Conservation (phyloP, 768 basidiomycete species). For the Tulasnella sp. region DNA sequence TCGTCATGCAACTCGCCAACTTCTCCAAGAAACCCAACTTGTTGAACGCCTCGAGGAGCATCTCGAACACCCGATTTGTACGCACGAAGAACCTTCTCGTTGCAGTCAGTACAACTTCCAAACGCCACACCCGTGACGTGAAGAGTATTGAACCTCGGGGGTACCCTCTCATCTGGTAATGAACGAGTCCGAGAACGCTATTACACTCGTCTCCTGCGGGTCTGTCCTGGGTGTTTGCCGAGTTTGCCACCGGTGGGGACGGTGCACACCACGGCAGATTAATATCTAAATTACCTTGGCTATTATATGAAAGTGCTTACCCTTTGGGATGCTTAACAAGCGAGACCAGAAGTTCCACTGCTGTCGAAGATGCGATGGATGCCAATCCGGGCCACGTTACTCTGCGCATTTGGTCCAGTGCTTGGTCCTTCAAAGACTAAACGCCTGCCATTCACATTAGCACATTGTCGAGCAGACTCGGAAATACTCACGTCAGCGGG, state of each 20-base stretch:
- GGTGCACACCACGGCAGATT: conserved; percentile 41
- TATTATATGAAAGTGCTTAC: conserved; percentile 32
- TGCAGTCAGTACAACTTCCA: conserved; percentile 81
- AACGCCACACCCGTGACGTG: conserved; percentile 80
- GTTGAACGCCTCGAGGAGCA: too few relatives aligned
- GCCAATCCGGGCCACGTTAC: conserved; percentile 93
- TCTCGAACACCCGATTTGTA: too few relatives aligned
- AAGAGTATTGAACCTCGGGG: conserved; percentile 77
- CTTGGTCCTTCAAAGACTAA: conserved; percentile 69
- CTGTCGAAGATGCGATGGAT: conserved; percentile 79
- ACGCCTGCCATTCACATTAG: background rate
- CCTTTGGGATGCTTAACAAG: conserved; percentile 81
- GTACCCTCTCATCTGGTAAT: conserved; percentile 88
- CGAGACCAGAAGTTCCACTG: conserved; percentile 84
- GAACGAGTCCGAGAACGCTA: conserved; percentile 72
- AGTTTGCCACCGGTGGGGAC: conserved; percentile 40
- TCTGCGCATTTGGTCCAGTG: conserved; percentile 98
- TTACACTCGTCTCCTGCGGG: conserved; percentile 24
- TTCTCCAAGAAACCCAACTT: too few relatives aligned
- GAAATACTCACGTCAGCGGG: conserved; percentile 65
- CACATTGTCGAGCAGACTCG: background rate
- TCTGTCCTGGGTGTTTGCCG: conserved; percentile 22
- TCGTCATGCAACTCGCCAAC: too few relatives aligned
- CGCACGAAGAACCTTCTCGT: too few relatives aligned
- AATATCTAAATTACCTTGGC: background rate